Percentiles rank a stretch among this genome's conserved stretches.
phyloP scores from a whole-genome alignment of 352 stramenopile species.

The Globisporangium middletonii region DNA sequence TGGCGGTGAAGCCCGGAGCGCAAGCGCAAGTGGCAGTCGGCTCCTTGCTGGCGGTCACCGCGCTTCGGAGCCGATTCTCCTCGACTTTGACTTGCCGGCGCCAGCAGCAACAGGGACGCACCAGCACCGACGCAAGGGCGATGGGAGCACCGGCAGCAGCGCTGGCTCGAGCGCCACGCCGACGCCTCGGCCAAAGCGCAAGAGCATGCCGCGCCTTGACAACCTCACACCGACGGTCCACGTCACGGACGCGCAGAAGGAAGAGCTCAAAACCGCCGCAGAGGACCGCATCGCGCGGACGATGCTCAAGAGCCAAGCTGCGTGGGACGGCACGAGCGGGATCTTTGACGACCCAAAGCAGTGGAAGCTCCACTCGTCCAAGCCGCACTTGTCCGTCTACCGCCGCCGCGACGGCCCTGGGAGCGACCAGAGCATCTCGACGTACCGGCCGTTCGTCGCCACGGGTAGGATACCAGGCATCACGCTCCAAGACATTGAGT shows the following conservation, averaged over 20 bases:
- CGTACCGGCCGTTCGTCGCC: slow-evolving; percentile 39
- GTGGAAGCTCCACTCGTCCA: slow-evolving; percentile 59
- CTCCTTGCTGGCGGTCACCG: slow-evolving; percentile 4
- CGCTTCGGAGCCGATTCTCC: slow-evolving; percentile 12
- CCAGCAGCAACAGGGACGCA: neutral
- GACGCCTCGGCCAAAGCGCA: neutral
- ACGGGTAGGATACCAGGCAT: slow-evolving; percentile 50
- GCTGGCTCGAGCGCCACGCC: neutral
- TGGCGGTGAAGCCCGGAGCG: neutral
- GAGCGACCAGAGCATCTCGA: slow-evolving; percentile 10
- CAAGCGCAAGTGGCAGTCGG: neutral
- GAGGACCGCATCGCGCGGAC: slow-evolving; percentile 31
- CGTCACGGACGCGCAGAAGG: slow-evolving; percentile 7
- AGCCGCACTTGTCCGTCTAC: slow-evolving; percentile 48
- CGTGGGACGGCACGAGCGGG: slow-evolving; percentile 51
- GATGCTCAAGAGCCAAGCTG: slow-evolving; percentile 36
- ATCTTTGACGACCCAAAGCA: slow-evolving; percentile 55
- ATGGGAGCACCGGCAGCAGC: neutral
- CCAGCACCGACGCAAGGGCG: neutral
- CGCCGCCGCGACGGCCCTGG: slow-evolving; percentile 6
- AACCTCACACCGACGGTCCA: slow-evolving; percentile 8
- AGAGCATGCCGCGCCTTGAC: slow-evolving; percentile 3
- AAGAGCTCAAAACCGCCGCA: slow-evolving; percentile 11
- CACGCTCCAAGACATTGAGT: slow-evolving; percentile 58
- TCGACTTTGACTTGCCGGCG: slow-evolving; percentile 13